Percentiles rank a stretch among this genome's conserved stretches.
These are phyloP conservation scores for Ophiostoma tasmaniense DNA, from an alignment of 2,329 filamentous ascomycete species.

Conservation along the genomic window DNA sequence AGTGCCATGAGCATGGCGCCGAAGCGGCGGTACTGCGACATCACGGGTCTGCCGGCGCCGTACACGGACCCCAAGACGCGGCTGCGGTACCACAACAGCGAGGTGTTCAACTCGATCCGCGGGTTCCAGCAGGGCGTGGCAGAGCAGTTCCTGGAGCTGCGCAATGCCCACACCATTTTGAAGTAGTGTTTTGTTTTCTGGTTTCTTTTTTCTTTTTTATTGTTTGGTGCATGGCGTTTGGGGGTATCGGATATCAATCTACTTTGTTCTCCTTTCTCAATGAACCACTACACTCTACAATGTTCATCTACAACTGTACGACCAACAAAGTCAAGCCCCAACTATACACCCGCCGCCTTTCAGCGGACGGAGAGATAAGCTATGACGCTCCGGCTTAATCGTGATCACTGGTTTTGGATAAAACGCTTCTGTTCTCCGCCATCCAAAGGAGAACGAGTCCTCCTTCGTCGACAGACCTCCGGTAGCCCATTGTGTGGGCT, in stretches of 20 bases:
- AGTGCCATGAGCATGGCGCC: slow-evolving; percentile 81
- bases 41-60: slow-evolving; percentile 83
- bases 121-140: slow-evolving; percentile 71
- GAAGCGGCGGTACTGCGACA: slow-evolving; percentile 86
- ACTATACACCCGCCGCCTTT: slow-evolving; percentile 79
- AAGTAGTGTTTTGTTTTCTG: slow-evolving; percentile 47
- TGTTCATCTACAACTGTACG: slow-evolving; percentile 49
- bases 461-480: slow-evolving; percentile 61
- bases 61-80: slow-evolving; percentile 95
- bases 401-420: slow-evolving; percentile 49
- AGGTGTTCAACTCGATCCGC: slow-evolving; percentile 80
- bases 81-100: slow-evolving; percentile 83
- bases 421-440: slow-evolving; percentile 61
- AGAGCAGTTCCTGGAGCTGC: slow-evolving; percentile 80
- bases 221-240: neutral
- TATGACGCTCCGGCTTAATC: slow-evolving; percentile 97
- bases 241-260: neutral
- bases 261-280: no score
- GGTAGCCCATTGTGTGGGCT: slow-evolving; percentile 54
- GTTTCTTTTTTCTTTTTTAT: neutral
- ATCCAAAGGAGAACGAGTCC: slow-evolving; percentile 15
- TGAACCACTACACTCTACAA: neutral
- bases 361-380: slow-evolving; percentile 65
- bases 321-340: slow-evolving; percentile 93
- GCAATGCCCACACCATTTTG: slow-evolving; percentile 85